Base-by-base conservation (phyloP, 164 flowering plant genomes). In the Vitis rotundifolia region DNA sequence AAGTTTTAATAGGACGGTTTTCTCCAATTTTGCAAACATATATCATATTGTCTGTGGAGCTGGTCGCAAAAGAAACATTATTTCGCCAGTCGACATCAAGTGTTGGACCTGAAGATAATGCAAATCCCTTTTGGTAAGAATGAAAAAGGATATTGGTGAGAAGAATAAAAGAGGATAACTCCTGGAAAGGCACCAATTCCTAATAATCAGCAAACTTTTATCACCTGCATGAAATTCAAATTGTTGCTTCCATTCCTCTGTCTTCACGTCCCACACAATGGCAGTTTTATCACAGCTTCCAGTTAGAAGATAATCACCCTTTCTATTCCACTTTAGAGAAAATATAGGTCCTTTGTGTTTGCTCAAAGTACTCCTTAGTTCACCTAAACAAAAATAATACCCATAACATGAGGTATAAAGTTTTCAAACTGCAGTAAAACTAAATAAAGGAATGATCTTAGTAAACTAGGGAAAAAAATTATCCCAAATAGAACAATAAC, bases 71-170 rank as follows among this genome's bases (percentile, higher is more conserved):
- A 18, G 96, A 86, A 64, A 65, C 78, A 86, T 90, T 91, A 78
- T 86, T 91, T 67, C 97, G 83, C 99, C 99, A 95, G 71, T 95
- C 99, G 77, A 95, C 99, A 85, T 95, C 99, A 76, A 95, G 97
- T 15, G 92, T 87, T 75, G 99, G 98, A 70, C 96, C 99, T 95
- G 77, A 22, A 67, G 37, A 16, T 37, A 3, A 37, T 37, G 44
- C 44, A 37, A 37, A 5, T 37, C 44, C 44, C 44, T 3, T 37
- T 37, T 37, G 44, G 44, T 37, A 3, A 37, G 44, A 37, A 37
- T 37, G 44, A 37, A 37, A 37, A 37, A 37, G 44, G 7, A 37
- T 37, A 37, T 37, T 37, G 44, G 44, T 28, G 13, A 29, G 8
- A 77, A 16, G 67, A 61, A 49, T n/a, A 54, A 12, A 14, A 52